Evolutionary conservation across 352 stramenopile genomes (phyloP).

Genomic region (Phytophthora pini): DNA sequence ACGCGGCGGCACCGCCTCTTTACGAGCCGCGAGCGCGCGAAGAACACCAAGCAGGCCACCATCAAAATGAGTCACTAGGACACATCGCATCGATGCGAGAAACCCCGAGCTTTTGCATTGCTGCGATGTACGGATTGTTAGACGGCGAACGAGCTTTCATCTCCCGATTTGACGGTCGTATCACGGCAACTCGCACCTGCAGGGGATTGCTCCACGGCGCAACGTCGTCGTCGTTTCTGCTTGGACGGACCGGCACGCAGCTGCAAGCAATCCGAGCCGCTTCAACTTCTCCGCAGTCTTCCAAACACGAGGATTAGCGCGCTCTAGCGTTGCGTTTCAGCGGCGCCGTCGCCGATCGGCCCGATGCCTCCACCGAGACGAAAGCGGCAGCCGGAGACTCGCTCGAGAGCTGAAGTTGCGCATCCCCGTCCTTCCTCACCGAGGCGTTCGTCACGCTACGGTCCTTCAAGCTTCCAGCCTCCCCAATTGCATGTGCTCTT

Average conservation of each 20-base stretch:
- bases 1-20: slow-evolving; percentile 18
- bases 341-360: background rate
- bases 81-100: slow-evolving; percentile 19
- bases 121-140: background rate
- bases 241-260: slow-evolving; percentile 8
- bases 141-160: slow-evolving; percentile 10
- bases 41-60: slow-evolving; percentile 3
- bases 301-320: slow-evolving; percentile 11
- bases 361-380: background rate
- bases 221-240: slow-evolving; percentile 11
- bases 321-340: background rate
- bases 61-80: slow-evolving; percentile 27
- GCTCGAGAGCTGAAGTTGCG: slow-evolving; percentile 10
- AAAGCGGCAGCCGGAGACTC: background rate
- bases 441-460: background rate
- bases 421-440: slow-evolving; percentile 10
- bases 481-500: too few species aligned
- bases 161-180: slow-evolving; percentile 15
- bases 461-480: too few species aligned
- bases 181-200: background rate
- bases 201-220: slow-evolving; percentile 12
- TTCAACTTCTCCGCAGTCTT: background rate
- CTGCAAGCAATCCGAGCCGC: slow-evolving; percentile 7
- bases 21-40: background rate
- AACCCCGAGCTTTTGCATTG: background rate